Evolutionary conservation across 2,329 filamentous ascomycete species (phyloP).

Genomic region (Intubia oerlemansii): DNA sequence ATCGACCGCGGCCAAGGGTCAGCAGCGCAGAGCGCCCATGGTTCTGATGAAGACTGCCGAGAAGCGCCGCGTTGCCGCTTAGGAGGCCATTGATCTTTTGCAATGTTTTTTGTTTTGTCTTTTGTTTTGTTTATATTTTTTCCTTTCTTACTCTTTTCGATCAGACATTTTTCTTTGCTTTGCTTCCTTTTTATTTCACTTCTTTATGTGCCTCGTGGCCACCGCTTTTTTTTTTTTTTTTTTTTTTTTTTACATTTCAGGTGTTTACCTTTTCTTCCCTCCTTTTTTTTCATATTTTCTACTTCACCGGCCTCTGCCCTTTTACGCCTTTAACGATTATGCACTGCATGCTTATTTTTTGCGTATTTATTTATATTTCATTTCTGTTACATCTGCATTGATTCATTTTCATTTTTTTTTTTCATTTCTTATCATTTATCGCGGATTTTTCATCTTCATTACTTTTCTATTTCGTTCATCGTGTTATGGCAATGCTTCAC

Average conservation of each 20-base stretch:
- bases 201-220: neutral
- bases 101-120: no score
- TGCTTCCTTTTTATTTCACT: neutral
- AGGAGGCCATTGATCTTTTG: no score
- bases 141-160: neutral
- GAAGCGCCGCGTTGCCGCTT: conserved; percentile 40
- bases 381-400: no score
- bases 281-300: no score
- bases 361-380: neutral
- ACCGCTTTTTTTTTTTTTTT: neutral
- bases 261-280: no score
- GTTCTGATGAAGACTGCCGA: conserved; percentile 74
- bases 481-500: no score
- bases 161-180: neutral
- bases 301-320: no score
- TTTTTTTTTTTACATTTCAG: neutral
- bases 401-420: no score
- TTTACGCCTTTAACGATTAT: conserved; percentile 2
- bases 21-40: conserved; percentile 62
- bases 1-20: conserved; percentile 31
- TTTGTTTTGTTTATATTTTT: neutral
- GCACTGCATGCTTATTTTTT: no score
- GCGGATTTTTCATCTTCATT: no score
- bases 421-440: no score
- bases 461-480: no score